Conservation (phyloP, 2,329 filamentous ascomycete species). For the Ophiosphaerella narmari region DNA sequence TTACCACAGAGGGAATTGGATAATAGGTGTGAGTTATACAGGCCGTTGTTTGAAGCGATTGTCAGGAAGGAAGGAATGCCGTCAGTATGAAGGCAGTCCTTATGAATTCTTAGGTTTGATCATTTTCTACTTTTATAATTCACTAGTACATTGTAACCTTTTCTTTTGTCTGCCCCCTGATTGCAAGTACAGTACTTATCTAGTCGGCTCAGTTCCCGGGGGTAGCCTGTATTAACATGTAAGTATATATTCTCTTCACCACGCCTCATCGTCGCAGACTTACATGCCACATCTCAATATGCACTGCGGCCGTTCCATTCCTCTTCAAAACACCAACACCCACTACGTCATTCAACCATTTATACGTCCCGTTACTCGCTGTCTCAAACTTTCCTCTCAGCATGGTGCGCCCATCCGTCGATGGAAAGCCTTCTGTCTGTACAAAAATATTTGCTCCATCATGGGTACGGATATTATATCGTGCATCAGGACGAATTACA, state of each 20-base stretch:
- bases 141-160: too few species aligned
- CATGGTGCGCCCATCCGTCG: constrained; percentile 33
- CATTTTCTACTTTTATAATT: too few species aligned
- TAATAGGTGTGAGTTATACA: constrained; percentile 17
- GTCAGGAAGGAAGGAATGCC: constrained; percentile 18
- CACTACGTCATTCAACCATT: constrained; percentile 47
- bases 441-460: constrained; percentile 43
- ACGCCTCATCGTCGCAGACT: neutral
- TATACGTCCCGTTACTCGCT: constrained; percentile 34
- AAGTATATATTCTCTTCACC: neutral
- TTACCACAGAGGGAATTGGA: constrained; percentile 20
- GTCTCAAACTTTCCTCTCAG: constrained; percentile 44
- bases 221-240: constrained; percentile 1
- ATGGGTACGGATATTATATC: constrained; percentile 45
- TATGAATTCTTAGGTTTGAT: too few species aligned
- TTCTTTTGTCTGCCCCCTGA: too few species aligned
- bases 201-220: neutral
- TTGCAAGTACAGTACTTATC: too few species aligned
- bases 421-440: constrained; percentile 37
- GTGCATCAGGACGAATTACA: constrained; percentile 39
- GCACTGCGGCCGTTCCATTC: constrained; percentile 22
- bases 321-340: constrained; percentile 29
- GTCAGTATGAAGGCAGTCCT: neutral
- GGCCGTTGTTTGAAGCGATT: constrained; percentile 18
- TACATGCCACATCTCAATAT: constrained; percentile 36